These are phyloP conservation scores for Inosperma sp. DNA, from an alignment of 768 basidiomycete species.

Conservation along the genomic window DNA sequence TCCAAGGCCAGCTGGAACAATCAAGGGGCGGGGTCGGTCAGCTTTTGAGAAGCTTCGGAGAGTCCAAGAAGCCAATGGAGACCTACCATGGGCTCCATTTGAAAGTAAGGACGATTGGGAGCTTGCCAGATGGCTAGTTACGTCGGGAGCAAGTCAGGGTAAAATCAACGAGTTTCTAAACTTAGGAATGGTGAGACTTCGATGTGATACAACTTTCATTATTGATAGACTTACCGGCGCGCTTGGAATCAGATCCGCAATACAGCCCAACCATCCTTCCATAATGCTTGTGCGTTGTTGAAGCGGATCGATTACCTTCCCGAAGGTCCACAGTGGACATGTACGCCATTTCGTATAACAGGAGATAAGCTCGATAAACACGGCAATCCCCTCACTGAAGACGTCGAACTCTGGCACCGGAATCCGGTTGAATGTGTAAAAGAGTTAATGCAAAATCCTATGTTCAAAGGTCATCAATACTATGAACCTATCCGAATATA, in stretches of 20 bases:
- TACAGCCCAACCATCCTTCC: conserved; percentile 18
- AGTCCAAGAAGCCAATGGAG: background rate
- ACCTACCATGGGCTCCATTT: conserved; percentile 27
- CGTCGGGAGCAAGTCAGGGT: conserved; percentile 22
- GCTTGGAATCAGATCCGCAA: conserved; percentile 15
- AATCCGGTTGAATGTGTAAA: conserved; percentile 29
- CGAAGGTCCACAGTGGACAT: conserved; percentile 21
- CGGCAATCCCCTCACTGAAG: conserved; percentile 9
- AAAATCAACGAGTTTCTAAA: conserved; percentile 31
- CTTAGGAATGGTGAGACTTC: conserved; percentile 26
- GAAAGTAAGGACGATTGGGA: conserved; percentile 30
- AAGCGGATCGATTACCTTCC: conserved; percentile 25
- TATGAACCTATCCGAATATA: conserved; percentile 28
- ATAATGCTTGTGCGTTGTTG: conserved; percentile 22
- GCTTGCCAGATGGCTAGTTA: conserved; percentile 30
- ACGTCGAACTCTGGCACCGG: conserved; percentile 19
- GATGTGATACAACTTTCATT: conserved; percentile 11
- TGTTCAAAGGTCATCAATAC: conserved; percentile 23
- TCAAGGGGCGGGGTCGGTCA: background rate
- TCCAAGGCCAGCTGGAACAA: background rate
- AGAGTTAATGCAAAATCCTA: conserved; percentile 28
- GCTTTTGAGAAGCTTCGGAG: background rate
- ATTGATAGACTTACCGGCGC: conserved; percentile 9
- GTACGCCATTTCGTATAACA: conserved; percentile 16
- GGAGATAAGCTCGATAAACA: conserved; percentile 15